Evolutionary conservation across 1,284 basidiomycete species (phyloP), one percentile per base, ranked within the genome.

Genomic region (Tilletia setariae): DNA sequence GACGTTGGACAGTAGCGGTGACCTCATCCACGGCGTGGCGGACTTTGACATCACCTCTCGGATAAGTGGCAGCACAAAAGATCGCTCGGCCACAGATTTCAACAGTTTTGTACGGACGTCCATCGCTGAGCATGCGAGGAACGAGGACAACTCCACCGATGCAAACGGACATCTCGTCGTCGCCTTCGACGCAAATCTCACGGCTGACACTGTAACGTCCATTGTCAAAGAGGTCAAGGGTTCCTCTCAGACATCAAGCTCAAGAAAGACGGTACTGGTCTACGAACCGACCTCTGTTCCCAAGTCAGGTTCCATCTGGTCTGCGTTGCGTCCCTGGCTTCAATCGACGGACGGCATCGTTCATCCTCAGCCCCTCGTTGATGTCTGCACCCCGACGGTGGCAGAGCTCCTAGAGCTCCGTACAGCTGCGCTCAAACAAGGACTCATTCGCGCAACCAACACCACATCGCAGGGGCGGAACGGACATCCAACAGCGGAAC

Each of bases 181-280:
- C 19, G 90, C 88, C 1, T 82, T 96, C 32, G 95, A 98, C 78
- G 92, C 88, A 0, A 98, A 98, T 82, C 81, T 93, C 62, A 86
- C 87, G 0, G 78, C 88, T 0, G 82, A 85, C 0, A 82, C 87
- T 61, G 25, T 32, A 30, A 11, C 13, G 13, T 7, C 23, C 16
- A 25, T 35, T 9, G n/a, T 32, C 56, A 7, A 32, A 30, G 19
- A 9, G 16, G 19, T n/a, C 9, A 8, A 35, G 28, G n/a, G 2
- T 9, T 30, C 28, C 7, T 15, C 51, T 25, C 25, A 6, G 28
- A 21, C 16, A 53, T 53, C 21, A 4, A 6, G 21, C 15, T 2
- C n/a, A 25, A 19, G 21, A 13, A 28, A 21, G 28, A 2, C 51
- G 3, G 32, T 65, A 2, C 40, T 67, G 4, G 44, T 75, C 1